Conservation (phyloP, 2,329 filamentous ascomycete species). For the Claviceps pusilla region DNA sequence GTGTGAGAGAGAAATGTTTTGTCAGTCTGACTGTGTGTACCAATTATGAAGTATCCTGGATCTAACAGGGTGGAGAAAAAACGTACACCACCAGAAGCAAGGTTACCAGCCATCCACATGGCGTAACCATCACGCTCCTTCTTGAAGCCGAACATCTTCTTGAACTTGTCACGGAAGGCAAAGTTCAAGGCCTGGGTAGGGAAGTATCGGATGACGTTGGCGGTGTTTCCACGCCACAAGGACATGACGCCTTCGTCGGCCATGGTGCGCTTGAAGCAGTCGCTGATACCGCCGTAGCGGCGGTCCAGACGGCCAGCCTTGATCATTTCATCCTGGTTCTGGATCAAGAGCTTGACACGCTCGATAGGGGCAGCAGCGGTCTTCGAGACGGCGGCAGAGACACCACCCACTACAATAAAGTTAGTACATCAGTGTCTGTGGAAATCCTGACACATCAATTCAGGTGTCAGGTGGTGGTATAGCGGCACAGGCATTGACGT, state of each 20-base stretch:
- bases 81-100: slow-evolving; percentile 98
- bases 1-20: slow-evolving; percentile 1
- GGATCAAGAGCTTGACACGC: slow-evolving; percentile 99
- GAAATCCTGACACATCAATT: slow-evolving; percentile 3
- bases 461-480: background rate
- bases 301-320: slow-evolving; percentile 95
- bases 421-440: slow-evolving; percentile 6
- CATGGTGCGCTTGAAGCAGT: slow-evolving; percentile 91
- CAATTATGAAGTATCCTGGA: background rate
- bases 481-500: background rate
- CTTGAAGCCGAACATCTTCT: slow-evolving; percentile 99
- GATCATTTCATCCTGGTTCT: slow-evolving; percentile 99
- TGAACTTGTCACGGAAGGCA: slow-evolving; percentile 99
- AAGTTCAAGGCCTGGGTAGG: slow-evolving; percentile 99
- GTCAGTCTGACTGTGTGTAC: slow-evolving; percentile 3
- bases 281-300: slow-evolving; percentile 84
- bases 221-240: slow-evolving; percentile 99
- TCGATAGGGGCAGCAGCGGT: slow-evolving; percentile 98
- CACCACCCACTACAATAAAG: slow-evolving; percentile 75
- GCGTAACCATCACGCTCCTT: slow-evolving; percentile 97
- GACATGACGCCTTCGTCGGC: slow-evolving; percentile 85
- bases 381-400: slow-evolving; percentile 99
- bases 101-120: slow-evolving; percentile 99
- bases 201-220: slow-evolving; percentile 99
- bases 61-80: background rate